Percentiles rank a stretch among this genome's conserved stretches.
Evolutionary conservation across 345 rosid species (phyloP).

Genomic region (Trapa bicornis): DNA sequence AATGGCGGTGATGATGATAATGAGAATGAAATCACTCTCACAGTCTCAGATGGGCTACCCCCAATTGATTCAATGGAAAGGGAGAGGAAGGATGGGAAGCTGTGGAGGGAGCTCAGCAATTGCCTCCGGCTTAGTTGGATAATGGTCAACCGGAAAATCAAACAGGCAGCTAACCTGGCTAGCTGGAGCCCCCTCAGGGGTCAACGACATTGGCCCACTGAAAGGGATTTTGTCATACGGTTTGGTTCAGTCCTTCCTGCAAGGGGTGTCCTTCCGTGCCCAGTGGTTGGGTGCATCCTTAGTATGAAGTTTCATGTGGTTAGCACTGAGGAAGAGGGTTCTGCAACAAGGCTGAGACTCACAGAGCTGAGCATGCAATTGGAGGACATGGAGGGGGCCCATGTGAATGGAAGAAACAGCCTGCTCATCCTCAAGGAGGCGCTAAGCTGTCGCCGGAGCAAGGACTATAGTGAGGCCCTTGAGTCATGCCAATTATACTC

Average conservation of each 20-base stretch:
- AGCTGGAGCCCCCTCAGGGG: constrained; percentile 80
- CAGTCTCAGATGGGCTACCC: constrained; percentile 56
- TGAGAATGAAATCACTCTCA: constrained; percentile 32
- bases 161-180: constrained; percentile 59
- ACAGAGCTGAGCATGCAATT: constrained; percentile 70
- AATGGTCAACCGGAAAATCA: constrained; percentile 47
- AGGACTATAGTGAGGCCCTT: constrained; percentile 54
- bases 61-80: constrained; percentile 49
- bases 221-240: constrained; percentile 59
- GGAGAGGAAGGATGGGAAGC: constrained; percentile 63
- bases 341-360: constrained; percentile 37
- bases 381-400: constrained; percentile 76
- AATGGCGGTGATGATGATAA: constrained; percentile 19
- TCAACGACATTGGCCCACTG: constrained; percentile 78
- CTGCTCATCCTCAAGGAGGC: constrained; percentile 56
- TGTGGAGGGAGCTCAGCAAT: constrained; percentile 59
- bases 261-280: constrained; percentile 49
- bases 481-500: constrained; percentile 62
- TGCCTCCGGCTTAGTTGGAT: constrained; percentile 69
- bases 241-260: constrained; percentile 77
- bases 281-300: constrained; percentile 58
- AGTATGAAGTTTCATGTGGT: constrained; percentile 53
- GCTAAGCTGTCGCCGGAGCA: constrained; percentile 51
- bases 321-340: constrained; percentile 31
- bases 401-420: constrained; percentile 64